Evolutionary conservation across 768 basidiomycete genomes (phyloP).

Genomic region (Tulasnella sp.): DNA sequence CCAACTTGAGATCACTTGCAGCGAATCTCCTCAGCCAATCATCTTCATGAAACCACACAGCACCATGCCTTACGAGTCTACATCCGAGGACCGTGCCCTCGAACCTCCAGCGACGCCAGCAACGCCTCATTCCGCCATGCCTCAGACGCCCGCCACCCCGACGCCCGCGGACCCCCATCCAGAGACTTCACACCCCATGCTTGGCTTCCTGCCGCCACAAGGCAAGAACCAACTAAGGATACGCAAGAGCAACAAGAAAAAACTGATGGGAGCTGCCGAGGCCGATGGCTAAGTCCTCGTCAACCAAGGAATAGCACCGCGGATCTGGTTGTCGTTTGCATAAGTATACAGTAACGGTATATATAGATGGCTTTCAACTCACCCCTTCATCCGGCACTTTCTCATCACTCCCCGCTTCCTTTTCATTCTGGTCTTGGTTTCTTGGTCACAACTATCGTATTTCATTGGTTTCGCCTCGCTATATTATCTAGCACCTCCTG

Average conservation of each 20-base stretch:
- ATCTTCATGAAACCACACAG: constrained; percentile 24
- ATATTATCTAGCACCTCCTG: no score
- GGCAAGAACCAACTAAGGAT: constrained; percentile 24
- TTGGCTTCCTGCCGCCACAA: constrained; percentile 39
- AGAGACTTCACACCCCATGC: constrained; percentile 25
- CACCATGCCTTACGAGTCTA: not conserved
- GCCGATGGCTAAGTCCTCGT: not conserved
- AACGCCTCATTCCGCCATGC: not conserved
- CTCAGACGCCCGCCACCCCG: not conserved
- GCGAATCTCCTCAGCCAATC: constrained; percentile 50
- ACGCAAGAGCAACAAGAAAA: constrained; percentile 29
- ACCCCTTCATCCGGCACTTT: no score
- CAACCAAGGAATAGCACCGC: no score
- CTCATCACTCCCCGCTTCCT: no score
- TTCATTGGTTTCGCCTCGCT: no score
- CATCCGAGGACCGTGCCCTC: constrained; percentile 14
- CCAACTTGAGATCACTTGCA: constrained; percentile 52
- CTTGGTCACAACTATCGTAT: no score
- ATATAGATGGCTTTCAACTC: no score
- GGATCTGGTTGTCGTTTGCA: no score
- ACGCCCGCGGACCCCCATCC: not conserved
- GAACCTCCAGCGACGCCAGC: constrained; percentile 4
- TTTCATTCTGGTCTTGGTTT: no score
- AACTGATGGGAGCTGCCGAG: constrained; percentile 18
- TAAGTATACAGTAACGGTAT: no score